Evolutionary conservation across 805 yeast species (phyloP).

Genomic region (Yarrowia keelungensis): DNA sequence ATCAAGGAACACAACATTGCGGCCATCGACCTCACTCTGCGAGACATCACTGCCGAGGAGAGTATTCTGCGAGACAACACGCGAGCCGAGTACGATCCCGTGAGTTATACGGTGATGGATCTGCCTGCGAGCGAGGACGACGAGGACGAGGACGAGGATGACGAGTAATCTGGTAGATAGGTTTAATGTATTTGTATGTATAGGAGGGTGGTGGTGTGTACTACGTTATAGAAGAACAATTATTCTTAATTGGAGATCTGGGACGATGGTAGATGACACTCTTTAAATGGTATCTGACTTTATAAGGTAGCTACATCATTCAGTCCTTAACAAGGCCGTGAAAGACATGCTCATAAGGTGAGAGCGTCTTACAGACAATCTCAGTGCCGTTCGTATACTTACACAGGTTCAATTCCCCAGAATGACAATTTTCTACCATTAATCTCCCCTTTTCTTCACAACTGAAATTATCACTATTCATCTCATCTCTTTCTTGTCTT

Average conservation of each 20-base stretch:
- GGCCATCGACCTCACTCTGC: slow-evolving; percentile 64
- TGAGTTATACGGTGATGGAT: slow-evolving; percentile 73
- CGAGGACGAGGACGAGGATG: slow-evolving; percentile 49
- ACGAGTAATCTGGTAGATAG: slow-evolving; percentile 5
- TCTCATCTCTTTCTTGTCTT: too few relatives aligned
- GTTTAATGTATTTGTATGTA: slow-evolving; percentile 9
- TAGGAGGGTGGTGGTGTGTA: background rate
- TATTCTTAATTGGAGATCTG: too few relatives aligned
- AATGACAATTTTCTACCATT: too few relatives aligned
- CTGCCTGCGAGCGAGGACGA: slow-evolving; percentile 56
- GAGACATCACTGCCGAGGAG: slow-evolving; percentile 78
- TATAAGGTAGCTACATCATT: too few relatives aligned
- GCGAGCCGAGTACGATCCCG: slow-evolving; percentile 78
- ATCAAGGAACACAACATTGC: slow-evolving; percentile 66
- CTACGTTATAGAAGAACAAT: too few relatives aligned
- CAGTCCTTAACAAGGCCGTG: too few relatives aligned
- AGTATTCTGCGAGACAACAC: slow-evolving; percentile 68
- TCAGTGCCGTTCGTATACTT: background rate
- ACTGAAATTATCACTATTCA: too few relatives aligned
- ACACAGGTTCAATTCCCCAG: too few relatives aligned
- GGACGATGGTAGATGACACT: too few relatives aligned
- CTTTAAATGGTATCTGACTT: too few relatives aligned
- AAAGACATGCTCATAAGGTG: too few relatives aligned
- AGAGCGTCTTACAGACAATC: background rate
- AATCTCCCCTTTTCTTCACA: too few relatives aligned